These are phyloP conservation scores for Durio zibethinus DNA, from an alignment of 345 rosid genomes.

Conservation along the genomic window DNA sequence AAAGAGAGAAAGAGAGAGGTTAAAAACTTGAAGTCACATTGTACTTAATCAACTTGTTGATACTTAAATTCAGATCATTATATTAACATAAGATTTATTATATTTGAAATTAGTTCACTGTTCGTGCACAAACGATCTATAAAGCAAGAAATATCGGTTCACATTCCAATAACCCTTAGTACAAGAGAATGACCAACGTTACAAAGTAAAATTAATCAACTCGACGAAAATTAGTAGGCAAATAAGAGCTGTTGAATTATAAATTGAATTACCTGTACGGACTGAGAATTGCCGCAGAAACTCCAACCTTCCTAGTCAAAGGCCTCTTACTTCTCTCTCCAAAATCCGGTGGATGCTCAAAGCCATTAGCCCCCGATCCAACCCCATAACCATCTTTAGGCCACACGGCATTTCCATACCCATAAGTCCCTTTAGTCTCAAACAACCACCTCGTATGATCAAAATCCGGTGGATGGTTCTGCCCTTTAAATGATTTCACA, in stretches of 20 bases:
- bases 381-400: constrained; percentile 72
- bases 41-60: too few species aligned
- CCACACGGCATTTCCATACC: constrained; percentile 80
- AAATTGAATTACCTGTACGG: constrained; percentile 52
- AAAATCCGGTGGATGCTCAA: constrained; percentile 66
- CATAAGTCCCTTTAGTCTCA: constrained; percentile 79
- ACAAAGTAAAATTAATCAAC: neutral
- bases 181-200: neutral
- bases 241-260: neutral
- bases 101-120: neutral
- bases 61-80: too few species aligned
- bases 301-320: constrained; percentile 55
- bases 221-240: neutral
- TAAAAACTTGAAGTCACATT: too few species aligned
- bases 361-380: constrained; percentile 57
- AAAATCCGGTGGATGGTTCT: constrained; percentile 59
- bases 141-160: neutral
- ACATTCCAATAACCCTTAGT: too few species aligned
- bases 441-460: constrained; percentile 78
- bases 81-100: too few species aligned
- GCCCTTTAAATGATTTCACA: constrained; percentile 64
- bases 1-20: too few species aligned
- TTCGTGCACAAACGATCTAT: neutral
- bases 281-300: constrained; percentile 67
- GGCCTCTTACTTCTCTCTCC: constrained; percentile 57